Conservation (phyloP, 768 basidiomycete species). For the Leccinum arenicola region DNA sequence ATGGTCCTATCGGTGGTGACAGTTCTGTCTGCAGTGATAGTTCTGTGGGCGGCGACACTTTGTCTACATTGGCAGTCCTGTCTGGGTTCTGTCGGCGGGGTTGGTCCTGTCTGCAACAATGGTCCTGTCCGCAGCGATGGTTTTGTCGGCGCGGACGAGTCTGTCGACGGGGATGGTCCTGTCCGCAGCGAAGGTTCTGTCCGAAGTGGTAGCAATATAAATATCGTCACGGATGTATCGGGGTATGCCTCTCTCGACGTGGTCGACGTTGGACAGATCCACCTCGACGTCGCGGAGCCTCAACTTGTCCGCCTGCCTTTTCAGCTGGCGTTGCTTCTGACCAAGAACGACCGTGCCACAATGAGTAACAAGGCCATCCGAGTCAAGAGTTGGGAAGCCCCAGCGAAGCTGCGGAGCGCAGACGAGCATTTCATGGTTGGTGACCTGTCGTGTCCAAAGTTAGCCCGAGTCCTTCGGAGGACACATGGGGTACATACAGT, state of each 20-base stretch:
- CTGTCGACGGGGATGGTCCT: too few relatives aligned
- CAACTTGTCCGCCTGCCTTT: not conserved
- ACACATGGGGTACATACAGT: constrained; percentile 19
- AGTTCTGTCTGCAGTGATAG: too few relatives aligned
- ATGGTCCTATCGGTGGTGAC: too few relatives aligned
- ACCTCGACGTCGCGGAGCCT: not conserved
- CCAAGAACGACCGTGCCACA: constrained; percentile 31
- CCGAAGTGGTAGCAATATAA: not conserved
- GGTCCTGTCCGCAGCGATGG: too few relatives aligned
- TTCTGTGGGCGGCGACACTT: too few relatives aligned
- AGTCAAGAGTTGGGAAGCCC: constrained; percentile 21
- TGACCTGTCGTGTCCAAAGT: constrained; percentile 20
- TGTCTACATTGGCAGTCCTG: too few relatives aligned
- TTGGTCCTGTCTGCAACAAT: too few relatives aligned
- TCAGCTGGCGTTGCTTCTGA: constrained; percentile 17
- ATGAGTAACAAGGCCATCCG: constrained; percentile 16
- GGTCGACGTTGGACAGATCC: constrained; percentile 24
- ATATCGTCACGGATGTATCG: constrained; percentile 21
- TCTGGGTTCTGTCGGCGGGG: too few relatives aligned
- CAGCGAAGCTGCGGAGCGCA: constrained; percentile 33
- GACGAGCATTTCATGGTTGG: constrained; percentile 35
- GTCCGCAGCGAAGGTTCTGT: too few relatives aligned
- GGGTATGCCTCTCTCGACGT: constrained; percentile 28
- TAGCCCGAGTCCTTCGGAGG: not conserved
- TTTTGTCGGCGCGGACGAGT: too few relatives aligned